phyloP scores from a whole-genome alignment of 2,329 filamentous ascomycete genomes.

The Cladophialophora bantiana region DNA sequence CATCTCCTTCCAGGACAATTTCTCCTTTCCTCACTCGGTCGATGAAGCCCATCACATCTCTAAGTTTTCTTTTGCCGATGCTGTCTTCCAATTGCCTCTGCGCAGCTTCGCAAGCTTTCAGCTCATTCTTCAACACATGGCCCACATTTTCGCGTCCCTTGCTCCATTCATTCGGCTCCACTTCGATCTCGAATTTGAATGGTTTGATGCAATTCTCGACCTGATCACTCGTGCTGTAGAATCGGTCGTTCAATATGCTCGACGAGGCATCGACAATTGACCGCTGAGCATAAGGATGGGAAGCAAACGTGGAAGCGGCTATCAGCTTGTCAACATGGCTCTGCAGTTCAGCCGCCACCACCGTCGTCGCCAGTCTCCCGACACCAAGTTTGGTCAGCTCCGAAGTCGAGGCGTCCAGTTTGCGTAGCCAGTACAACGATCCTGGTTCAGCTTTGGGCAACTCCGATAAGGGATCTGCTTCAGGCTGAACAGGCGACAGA shows the following conservation, averaged over 20 bases:
- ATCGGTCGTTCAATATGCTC: conserved; percentile 88
- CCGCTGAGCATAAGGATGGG: conserved; percentile 89
- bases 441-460: conserved; percentile 85
- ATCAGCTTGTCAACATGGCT: conserved; percentile 81
- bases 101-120: conserved; percentile 82
- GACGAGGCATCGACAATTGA: conserved; percentile 92
- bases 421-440: conserved; percentile 89
- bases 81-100: conserved; percentile 75
- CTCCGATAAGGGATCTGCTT: conserved; percentile 75
- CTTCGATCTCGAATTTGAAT: conserved; percentile 96
- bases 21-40: conserved; percentile 89
- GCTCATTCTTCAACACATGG: conserved; percentile 82
- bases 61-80: conserved; percentile 83
- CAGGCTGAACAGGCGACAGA: conserved; percentile 69
- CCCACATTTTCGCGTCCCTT: conserved; percentile 84
- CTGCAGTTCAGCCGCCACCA: conserved; percentile 88
- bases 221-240: conserved; percentile 96
- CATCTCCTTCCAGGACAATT: conserved; percentile 81
- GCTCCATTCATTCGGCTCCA: conserved; percentile 88
- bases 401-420: conserved; percentile 90
- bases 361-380: conserved; percentile 87
- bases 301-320: conserved; percentile 79
- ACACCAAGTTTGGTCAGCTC: conserved; percentile 93
- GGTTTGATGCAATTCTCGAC: conserved; percentile 99
- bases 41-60: conserved; percentile 88